phyloP scores from a whole-genome alignment of 768 basidiomycete genomes.

The Pleurotus tuber-regium region DNA sequence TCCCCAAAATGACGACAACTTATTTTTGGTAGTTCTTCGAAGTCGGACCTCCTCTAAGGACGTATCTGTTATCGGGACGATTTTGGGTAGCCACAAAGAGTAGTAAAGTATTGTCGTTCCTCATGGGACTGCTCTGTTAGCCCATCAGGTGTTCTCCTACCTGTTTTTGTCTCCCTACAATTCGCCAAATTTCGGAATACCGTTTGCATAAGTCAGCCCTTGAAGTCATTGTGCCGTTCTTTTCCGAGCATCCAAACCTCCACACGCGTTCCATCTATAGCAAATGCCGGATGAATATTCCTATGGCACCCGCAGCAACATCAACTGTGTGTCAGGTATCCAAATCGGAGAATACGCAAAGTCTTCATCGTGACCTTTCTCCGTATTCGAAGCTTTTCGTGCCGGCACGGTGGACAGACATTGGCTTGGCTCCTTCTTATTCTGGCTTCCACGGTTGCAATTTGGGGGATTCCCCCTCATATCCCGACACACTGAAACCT shows the following conservation, averaged over 20 bases:
- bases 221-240: background rate
- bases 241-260: background rate
- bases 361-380: background rate
- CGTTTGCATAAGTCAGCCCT: background rate
- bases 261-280: constrained; percentile 2
- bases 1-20: background rate
- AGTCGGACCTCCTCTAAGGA: background rate
- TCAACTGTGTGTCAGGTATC: background rate
- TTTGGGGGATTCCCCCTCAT: no score
- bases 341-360: background rate
- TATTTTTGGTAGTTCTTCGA: constrained; percentile 2
- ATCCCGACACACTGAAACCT: no score
- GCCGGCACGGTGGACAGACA: background rate
- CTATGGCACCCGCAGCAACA: constrained; percentile 1
- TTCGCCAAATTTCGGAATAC: background rate
- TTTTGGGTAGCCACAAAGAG: background rate
- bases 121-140: background rate
- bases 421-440: background rate
- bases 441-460: no score
- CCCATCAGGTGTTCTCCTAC: background rate
- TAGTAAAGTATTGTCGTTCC: background rate
- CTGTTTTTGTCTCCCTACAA: background rate
- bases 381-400: background rate
- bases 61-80: background rate
- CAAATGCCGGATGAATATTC: background rate